Percentiles rank a stretch among this genome's conserved stretches.
phyloP scores from a whole-genome alignment of 2,329 filamentous ascomycete species.

The Arachnomyces sp. region DNA sequence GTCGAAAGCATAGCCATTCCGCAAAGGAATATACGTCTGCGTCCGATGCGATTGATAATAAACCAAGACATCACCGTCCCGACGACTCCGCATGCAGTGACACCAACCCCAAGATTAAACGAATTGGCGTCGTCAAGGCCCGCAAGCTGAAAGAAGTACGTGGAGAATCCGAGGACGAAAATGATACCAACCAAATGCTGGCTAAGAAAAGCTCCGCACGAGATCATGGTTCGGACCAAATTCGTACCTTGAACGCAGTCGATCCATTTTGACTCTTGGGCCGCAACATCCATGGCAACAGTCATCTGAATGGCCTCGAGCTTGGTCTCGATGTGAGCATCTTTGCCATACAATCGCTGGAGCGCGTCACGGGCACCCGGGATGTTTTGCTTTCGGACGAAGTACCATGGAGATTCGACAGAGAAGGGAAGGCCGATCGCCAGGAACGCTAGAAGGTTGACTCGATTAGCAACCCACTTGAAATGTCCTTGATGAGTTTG shows the following conservation, averaged over 20 bases:
- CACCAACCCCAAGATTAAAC: slow-evolving; percentile 30
- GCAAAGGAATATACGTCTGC: slow-evolving; percentile 24
- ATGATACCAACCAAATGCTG: slow-evolving; percentile 37
- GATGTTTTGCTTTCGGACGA: slow-evolving; percentile 27
- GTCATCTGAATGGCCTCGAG: slow-evolving; percentile 1
- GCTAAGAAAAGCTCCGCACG: slow-evolving; percentile 37
- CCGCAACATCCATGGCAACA: neutral
- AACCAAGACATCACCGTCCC: slow-evolving; percentile 32
- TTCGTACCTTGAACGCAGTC: slow-evolving; percentile 37
- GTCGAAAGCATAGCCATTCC: slow-evolving; percentile 25
- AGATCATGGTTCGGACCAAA: slow-evolving; percentile 34
- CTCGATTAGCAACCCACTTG: neutral
- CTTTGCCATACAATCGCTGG: slow-evolving; percentile 26
- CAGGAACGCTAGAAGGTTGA: slow-evolving; percentile 20
- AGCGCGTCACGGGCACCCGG: slow-evolving; percentile 29
- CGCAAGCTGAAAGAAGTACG: slow-evolving; percentile 41
- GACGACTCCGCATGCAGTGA: slow-evolving; percentile 23
- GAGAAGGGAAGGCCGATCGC: slow-evolving; percentile 29
- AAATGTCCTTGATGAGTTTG: neutral
- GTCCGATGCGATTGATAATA: slow-evolving; percentile 26
- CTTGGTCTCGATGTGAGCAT: slow-evolving; percentile 26
- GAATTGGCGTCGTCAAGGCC: slow-evolving; percentile 24
- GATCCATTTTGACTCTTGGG: slow-evolving; percentile 3
- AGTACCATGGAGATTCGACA: slow-evolving; percentile 32
- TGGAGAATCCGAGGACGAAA: slow-evolving; percentile 38